Base-by-base conservation (phyloP, 345 rosid species). In the Salix viminalis region DNA sequence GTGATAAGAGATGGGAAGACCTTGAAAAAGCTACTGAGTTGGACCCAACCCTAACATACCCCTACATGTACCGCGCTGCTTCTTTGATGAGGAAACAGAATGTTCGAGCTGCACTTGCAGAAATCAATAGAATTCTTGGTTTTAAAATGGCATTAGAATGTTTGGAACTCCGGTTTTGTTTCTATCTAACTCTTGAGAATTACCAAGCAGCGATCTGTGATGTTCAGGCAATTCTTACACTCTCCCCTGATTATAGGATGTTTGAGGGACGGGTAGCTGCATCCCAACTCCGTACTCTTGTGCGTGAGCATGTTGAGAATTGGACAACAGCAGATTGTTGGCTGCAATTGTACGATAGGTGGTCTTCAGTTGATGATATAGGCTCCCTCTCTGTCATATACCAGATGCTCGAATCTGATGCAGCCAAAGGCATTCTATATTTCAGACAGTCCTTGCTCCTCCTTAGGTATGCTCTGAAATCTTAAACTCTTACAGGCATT, bases 311-410 rank as follows among this genome's bases (percentile, higher is more conserved):
- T 81, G 88, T 92, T 26, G 99, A 88, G 54, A 89, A 75, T 74
- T 96, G 97, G 98, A 93, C 98, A 54, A 87, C 97, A 1, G 99
- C 99, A 1, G 99, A 96, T 87, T 96, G 97, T 85, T 96, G 99
- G 99, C 82, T 93, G 90, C 99, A 96, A 75, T 81, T 96, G 81
- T 96, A 93, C 79, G 97, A 92, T 72, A 86, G 92, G 77, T 96
- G 99, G 98, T 96, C 99, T 34, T 88, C 91, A 34, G 99, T 96
- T 77, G 99, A 95, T 78, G 99, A 95, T 78, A 90, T 93, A 52
- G 99, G 99, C 44, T 95, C 99, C 54, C 97, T 96, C 78, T 96
- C 99, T 13, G 99, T 96, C 36, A 96, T 96, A 75, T 96, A 93
- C 81, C 98, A 96, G 84, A 96, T 96, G 99, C 99, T 96, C 21